Evolutionary conservation across 1,139 yeast genomes (phyloP).

Genomic region (Kodamaea arcana): DNA sequence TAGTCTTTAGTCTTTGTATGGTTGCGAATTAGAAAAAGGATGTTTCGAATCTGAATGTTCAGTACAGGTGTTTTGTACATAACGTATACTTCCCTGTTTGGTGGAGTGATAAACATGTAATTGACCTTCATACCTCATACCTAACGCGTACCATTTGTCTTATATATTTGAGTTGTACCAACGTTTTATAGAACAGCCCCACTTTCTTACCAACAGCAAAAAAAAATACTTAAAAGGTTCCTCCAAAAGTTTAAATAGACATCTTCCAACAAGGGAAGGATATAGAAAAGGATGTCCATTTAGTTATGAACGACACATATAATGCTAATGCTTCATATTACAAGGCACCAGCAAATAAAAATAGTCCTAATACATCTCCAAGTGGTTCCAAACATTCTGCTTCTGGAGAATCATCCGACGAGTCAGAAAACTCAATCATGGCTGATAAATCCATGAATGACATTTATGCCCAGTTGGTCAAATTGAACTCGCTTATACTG

Average conservation of each 20-base stretch:
- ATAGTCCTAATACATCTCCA: constrained; percentile 2
- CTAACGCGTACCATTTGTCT: too few relatives aligned
- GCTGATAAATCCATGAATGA: constrained; percentile 5
- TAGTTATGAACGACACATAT: constrained; percentile 13
- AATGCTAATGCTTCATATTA: constrained; percentile 10
- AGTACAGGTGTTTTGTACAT: not conserved
- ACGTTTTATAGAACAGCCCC: too few relatives aligned
- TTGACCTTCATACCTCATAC: too few relatives aligned
- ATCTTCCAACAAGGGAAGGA: not conserved
- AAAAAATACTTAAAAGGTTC: not conserved
- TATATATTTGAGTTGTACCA: too few relatives aligned
- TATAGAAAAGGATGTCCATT: constrained; percentile 1
- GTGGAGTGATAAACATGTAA: not conserved
- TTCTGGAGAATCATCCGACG: not conserved
- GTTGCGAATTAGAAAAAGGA: constrained; percentile 1
- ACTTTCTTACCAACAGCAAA: too few relatives aligned
- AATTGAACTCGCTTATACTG: constrained; percentile 16
- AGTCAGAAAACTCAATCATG: not conserved
- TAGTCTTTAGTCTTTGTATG: constrained; percentile 1
- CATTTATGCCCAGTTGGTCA: constrained; percentile 11
- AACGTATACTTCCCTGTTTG: not conserved
- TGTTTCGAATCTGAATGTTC: constrained; percentile 1
- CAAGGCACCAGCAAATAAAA: constrained; percentile 5
- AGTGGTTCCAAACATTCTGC: not conserved
- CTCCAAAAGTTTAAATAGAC: not conserved